A percentile compares a stretch with the other conserved stretches of the same genome.
These are phyloP conservation scores for Diutina scorzettiae DNA, from an alignment of 1,139 yeast species.

Conservation along the genomic window DNA sequence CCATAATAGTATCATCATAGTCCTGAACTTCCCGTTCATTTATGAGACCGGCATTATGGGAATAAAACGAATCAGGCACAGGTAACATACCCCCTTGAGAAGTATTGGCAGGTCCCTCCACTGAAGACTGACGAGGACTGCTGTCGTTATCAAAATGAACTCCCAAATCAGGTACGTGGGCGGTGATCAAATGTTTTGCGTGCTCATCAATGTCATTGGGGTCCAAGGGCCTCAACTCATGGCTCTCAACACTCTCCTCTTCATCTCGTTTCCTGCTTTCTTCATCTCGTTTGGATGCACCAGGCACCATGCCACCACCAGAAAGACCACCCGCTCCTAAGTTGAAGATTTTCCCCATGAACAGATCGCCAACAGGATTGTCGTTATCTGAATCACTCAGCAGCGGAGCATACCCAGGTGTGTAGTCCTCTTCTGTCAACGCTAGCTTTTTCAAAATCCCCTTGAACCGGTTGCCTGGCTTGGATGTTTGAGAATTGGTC, in stretches of 20 bases:
- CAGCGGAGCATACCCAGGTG: slow-evolving; percentile 2
- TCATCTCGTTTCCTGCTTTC: not conserved
- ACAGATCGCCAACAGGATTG: not conserved
- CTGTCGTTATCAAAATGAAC: slow-evolving; percentile 2
- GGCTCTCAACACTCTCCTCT: slow-evolving; percentile 8
- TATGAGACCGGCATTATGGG: slow-evolving; percentile 11
- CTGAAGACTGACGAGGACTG: not conserved
- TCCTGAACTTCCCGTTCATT: slow-evolving; percentile 13
- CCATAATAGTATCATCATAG: slow-evolving; percentile 18
- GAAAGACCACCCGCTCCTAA: not conserved
- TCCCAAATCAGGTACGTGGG: slow-evolving; percentile 21
- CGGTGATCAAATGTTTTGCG: slow-evolving; percentile 27
- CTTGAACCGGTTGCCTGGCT: not conserved
- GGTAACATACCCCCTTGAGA: slow-evolving; percentile 15
- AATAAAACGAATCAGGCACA: not conserved
- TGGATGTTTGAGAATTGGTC: not conserved
- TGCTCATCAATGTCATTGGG: slow-evolving; percentile 27
- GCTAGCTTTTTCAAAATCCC: not conserved
- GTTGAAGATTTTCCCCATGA: slow-evolving; percentile 1
- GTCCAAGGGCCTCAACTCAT: slow-evolving; percentile 25
- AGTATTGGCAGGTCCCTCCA: not conserved
- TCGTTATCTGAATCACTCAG: not conserved
- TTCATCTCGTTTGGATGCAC: not conserved
- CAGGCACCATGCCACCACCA: slow-evolving; percentile 5
- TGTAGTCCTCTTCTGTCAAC: not conserved